Base-by-base conservation (phyloP, 108 stramenopile species). In the Seminavis robusta region DNA sequence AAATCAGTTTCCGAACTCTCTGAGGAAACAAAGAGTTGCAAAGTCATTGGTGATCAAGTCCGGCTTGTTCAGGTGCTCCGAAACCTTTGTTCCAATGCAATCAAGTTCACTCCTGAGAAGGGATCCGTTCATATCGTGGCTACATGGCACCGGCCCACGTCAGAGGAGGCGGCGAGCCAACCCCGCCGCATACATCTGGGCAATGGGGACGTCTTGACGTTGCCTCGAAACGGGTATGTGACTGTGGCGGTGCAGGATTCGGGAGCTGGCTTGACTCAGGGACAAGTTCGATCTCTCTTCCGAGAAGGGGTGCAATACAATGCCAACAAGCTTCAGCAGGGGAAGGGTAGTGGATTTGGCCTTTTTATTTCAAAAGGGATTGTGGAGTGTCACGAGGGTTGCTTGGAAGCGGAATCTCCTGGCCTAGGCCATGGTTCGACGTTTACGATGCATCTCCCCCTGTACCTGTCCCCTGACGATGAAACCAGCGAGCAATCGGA, bases 331-430 rank as follows among this genome's bases (percentile, higher is more conserved):
- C 63, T 88, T 10, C 86, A 88, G 52, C 54, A 53, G 5, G 86
- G 86, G 17, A 56, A 62, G 23, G 86, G 86, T 6, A 81, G 70
- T 49, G 86, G 86, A 13, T 63, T 88, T 1, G 86, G 86, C 32
- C 55, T 88, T n/a, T 68, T 48, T 48, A 81, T 88, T 47, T 34
- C 86, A 3, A 81, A 79, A 40, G 80, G 64, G 36, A 77, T 88
- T 36, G 74, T 78, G 15, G 67, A 79, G 27, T 49, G 59, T 41
- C 86, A 88, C 44, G 32, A 54, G 8, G 86, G 86, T n/a, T 55
- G 30, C 6, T 31, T 83, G 10, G 24, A 26, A 13, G 74, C 71
- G 9, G 11, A 29, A 9, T 83, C 82, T 3, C 63, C 68, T 26
- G 82, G 82, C n/a, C 24, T 79, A 24, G 75, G 72, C 4, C 33